Conservation (phyloP, 257 asterid species). For the Nicotiana tomentosiformis region DNA sequence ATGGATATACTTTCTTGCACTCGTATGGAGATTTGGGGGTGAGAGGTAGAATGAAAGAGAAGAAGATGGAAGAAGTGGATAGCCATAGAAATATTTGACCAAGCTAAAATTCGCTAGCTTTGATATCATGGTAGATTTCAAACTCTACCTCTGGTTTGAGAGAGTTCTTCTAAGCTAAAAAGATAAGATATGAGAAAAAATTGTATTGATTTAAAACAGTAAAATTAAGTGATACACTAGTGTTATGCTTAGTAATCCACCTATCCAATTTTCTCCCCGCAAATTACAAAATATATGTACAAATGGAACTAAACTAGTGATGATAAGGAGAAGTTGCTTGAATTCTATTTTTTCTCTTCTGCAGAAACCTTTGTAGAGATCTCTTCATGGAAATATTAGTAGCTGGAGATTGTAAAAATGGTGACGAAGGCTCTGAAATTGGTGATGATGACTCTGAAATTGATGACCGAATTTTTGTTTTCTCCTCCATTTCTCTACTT, state of each 20-base stretch:
- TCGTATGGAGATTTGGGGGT: too few relatives aligned
- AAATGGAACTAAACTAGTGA: background rate
- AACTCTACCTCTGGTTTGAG: too few relatives aligned
- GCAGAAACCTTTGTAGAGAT: slow-evolving; percentile 24
- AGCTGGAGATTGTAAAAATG: slow-evolving; percentile 1
- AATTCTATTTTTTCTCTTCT: slow-evolving; percentile 23
- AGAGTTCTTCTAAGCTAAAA: too few relatives aligned
- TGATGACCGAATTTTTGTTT: background rate
- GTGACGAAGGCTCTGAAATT: background rate
- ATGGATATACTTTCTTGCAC: too few relatives aligned
- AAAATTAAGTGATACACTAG: background rate
- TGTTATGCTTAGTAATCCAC: background rate
- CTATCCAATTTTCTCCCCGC: too few relatives aligned
- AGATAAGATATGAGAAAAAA: background rate
- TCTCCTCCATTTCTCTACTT: slow-evolving; percentile 14
- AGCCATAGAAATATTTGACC: too few relatives aligned
- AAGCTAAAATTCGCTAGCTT: too few relatives aligned
- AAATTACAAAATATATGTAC: background rate
- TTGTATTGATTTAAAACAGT: background rate
- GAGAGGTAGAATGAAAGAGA: too few relatives aligned
- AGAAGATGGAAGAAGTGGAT: too few relatives aligned
- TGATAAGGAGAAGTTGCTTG: slow-evolving; percentile 16
- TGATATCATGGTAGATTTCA: too few relatives aligned
- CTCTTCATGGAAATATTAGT: slow-evolving; percentile 15
- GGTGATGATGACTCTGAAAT: background rate